A percentile compares a stretch with the other conserved stretches of the same genome.
Evolutionary conservation across 176 grass and related monocot species (phyloP).

Genomic region (Oryza glaberrima): DNA sequence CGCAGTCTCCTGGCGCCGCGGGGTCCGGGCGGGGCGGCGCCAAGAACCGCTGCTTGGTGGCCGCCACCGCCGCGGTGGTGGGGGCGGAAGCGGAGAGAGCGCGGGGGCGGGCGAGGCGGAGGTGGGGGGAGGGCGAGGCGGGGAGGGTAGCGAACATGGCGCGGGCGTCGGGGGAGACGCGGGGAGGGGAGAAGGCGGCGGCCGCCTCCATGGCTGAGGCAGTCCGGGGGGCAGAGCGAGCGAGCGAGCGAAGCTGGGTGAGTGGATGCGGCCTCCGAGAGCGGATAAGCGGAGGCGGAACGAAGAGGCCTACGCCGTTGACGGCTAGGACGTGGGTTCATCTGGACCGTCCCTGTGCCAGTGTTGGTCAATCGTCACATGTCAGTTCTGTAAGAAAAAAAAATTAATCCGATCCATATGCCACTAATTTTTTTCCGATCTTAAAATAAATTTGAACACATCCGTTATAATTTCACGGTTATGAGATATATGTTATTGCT

Average conservation of each 20-base stretch:
- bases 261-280: conserved; percentile 1
- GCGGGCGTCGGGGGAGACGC: not conserved
- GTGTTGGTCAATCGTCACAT: no score
- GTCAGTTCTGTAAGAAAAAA: no score
- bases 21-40: conserved; percentile 44
- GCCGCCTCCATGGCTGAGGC: conserved; percentile 51
- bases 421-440: no score
- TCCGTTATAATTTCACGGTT: no score
- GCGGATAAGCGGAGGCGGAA: conserved; percentile 43
- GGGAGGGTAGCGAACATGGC: not conserved
- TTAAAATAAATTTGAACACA: no score
- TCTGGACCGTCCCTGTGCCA: not conserved
- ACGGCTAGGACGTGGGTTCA: not conserved
- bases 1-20: not conserved
- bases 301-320: not conserved
- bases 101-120: conserved; percentile 39
- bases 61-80: not conserved
- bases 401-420: not conserved
- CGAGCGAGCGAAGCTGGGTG: conserved; percentile 1
- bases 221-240: not conserved
- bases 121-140: conserved; percentile 29
- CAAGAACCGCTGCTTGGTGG: conserved; percentile 40
- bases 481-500: no score
- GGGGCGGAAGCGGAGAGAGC: conserved; percentile 14
- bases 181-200: conserved; percentile 39